phyloP scores from a whole-genome alignment of 2,329 filamentous ascomycete genomes.

The Fusarium torreyae region DNA sequence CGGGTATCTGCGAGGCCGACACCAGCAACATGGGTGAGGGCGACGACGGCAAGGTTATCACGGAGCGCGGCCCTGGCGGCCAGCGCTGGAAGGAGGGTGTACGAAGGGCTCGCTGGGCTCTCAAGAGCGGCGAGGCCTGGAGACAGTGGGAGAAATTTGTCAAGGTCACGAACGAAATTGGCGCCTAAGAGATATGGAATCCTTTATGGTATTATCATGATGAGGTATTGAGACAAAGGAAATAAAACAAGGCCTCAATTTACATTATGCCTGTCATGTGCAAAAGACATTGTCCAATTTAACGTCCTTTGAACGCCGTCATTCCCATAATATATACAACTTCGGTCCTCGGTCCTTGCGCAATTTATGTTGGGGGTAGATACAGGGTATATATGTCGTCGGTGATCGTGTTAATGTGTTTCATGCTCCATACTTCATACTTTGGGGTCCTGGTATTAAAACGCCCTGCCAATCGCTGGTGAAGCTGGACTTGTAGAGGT shows the following conservation, averaged over 20 bases:
- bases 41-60: slow-evolving; percentile 85
- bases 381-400: slow-evolving; percentile 13
- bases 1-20: slow-evolving; percentile 89
- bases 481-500: slow-evolving; percentile 24
- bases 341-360: slow-evolving; percentile 24
- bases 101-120: slow-evolving; percentile 86
- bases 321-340: slow-evolving; percentile 29
- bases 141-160: slow-evolving; percentile 88
- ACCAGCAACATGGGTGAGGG: slow-evolving; percentile 83
- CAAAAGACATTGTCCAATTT: neutral
- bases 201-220: slow-evolving; percentile 1
- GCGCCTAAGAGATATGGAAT: slow-evolving; percentile 26
- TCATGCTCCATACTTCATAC: slow-evolving; percentile 7
- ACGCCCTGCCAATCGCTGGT: slow-evolving; percentile 30
- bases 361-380: slow-evolving; percentile 1
- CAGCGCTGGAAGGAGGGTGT: slow-evolving; percentile 96
- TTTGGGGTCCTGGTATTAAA: slow-evolving; percentile 12
- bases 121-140: slow-evolving; percentile 89
- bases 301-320: slow-evolving; percentile 5
- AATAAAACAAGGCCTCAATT: slow-evolving; percentile 13
- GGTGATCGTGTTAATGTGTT: slow-evolving; percentile 1
- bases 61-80: slow-evolving; percentile 86
- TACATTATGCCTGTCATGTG: slow-evolving; percentile 8
- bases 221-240: slow-evolving; percentile 5
- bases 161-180: slow-evolving; percentile 78